Evolutionary conservation across 768 basidiomycete genomes (phyloP).

Genomic region (Sporobolomyces roseus): DNA sequence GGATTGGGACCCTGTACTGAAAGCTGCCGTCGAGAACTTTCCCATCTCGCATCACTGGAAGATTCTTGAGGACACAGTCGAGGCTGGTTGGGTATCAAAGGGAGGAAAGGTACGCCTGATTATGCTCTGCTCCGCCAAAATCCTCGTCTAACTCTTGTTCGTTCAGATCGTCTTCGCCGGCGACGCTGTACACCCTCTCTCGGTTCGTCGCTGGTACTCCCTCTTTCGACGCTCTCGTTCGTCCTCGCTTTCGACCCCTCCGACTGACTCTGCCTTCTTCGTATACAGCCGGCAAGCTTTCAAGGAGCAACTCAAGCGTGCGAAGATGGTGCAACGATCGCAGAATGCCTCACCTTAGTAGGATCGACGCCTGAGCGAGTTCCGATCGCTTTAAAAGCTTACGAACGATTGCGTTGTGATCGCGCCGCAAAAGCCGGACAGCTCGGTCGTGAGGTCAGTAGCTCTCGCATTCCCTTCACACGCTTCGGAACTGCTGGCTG

Average conservation of each 20-base stretch:
- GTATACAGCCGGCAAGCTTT: constrained; percentile 28
- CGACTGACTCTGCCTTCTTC: background rate
- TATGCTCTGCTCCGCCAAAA: background rate
- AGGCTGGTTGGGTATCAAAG: constrained; percentile 24
- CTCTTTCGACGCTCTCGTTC: no score
- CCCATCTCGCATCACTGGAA: constrained; percentile 24
- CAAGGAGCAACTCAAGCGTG: constrained; percentile 37
- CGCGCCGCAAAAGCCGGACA: background rate
- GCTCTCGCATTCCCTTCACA: no score
- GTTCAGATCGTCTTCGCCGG: constrained; percentile 28
- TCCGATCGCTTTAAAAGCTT: constrained; percentile 16
- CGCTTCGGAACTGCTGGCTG: no score
- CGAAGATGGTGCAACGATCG: constrained; percentile 39
- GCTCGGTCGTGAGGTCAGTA: background rate
- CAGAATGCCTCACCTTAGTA: constrained; percentile 25
- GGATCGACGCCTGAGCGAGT: constrained; percentile 14
- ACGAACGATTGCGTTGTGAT: constrained; percentile 23
- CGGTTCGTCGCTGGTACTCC: background rate
- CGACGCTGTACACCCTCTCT: constrained; percentile 25
- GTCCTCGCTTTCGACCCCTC: background rate
- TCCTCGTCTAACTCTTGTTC: background rate
- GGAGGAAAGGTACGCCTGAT: constrained; percentile 19
- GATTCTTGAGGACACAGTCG: constrained; percentile 28
- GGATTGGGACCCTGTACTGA: constrained; percentile 28
- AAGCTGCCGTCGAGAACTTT: constrained; percentile 15